Percentiles rank a stretch among this genome's conserved stretches.
phyloP scores from a whole-genome alignment of 352 stramenopile genomes.

The Phytophthora hibernalis region DNA sequence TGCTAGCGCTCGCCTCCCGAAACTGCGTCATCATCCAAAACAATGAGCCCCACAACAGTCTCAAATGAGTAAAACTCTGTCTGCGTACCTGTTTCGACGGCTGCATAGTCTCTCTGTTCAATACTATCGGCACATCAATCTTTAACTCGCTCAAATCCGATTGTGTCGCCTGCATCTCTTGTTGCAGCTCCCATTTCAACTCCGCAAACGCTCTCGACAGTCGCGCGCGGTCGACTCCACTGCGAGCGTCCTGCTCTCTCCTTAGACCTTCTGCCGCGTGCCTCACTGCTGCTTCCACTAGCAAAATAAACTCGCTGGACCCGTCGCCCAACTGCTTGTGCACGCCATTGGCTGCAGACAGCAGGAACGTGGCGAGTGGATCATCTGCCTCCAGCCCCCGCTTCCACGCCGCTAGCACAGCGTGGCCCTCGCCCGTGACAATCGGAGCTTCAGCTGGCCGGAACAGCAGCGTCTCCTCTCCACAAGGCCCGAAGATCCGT shows the following conservation, averaged over 20 bases:
- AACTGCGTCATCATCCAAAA: conserved; percentile 37
- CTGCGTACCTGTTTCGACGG: conserved; percentile 28
- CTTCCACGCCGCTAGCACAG: conserved; percentile 54
- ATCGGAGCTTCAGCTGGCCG: conserved; percentile 62
- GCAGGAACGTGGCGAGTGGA: conserved; percentile 51
- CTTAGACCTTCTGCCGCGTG: conserved; percentile 14
- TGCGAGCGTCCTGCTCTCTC: not conserved
- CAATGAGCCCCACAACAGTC: conserved; percentile 3
- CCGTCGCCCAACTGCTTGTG: conserved; percentile 64
- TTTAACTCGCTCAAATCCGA: conserved; percentile 2
- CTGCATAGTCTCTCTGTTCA: conserved; percentile 22
- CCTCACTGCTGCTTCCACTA: conserved; percentile 47
- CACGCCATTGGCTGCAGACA: conserved; percentile 58
- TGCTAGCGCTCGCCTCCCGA: conserved; percentile 15
- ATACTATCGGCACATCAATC: conserved; percentile 19
- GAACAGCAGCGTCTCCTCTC: conserved; percentile 65
- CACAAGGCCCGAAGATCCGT: conserved; percentile 56
- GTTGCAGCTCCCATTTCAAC: conserved; percentile 44
- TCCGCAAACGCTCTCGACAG: conserved; percentile 46
- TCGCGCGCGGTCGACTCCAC: conserved; percentile 17
- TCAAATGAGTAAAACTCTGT: not conserved
- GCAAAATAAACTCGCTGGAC: conserved; percentile 62
- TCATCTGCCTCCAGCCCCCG: conserved; percentile 26
- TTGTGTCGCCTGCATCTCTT: conserved; percentile 17
- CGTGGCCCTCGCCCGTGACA: conserved; percentile 61